These are phyloP conservation scores for Ophiostoma sp. DNA, from an alignment of 2,329 filamentous ascomycete genomes.

Conservation along the genomic window DNA sequence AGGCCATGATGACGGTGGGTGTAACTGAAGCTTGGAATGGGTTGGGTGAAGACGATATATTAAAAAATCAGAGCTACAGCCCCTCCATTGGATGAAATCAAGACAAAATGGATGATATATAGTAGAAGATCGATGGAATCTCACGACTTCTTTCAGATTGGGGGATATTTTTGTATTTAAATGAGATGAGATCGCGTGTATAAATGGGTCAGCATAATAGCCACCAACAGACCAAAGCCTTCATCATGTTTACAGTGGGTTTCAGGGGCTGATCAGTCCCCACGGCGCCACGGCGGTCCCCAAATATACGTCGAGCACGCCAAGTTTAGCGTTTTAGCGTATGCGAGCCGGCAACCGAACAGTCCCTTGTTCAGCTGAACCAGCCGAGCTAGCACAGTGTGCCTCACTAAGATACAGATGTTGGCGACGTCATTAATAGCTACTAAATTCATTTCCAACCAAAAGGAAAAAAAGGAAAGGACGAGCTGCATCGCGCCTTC, in stretches of 20 bases:
- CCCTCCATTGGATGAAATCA: background rate
- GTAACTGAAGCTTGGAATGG: background rate
- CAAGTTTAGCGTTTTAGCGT: background rate
- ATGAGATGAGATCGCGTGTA: background rate
- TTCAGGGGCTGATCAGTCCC: background rate
- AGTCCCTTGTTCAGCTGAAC: constrained; percentile 12
- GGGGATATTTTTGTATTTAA: background rate
- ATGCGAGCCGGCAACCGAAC: background rate
- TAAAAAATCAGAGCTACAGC: background rate
- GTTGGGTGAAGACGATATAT: background rate
- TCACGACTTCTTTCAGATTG: background rate
- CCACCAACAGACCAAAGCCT: background rate
- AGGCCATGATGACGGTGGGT: constrained; percentile 46
- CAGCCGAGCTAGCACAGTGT: background rate
- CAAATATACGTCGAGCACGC: background rate
- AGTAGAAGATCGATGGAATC: background rate
- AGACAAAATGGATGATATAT: background rate
- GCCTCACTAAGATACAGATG: background rate
- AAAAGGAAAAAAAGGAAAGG: background rate
- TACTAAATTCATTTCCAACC: too few species aligned
- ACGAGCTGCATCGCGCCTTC: background rate
- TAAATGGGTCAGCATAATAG: background rate
- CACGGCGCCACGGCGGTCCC: background rate
- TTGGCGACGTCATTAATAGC: background rate
- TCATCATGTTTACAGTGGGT: constrained; percentile 1